Base-by-base conservation (phyloP, 345 rosid genomes). In the Raphanus sativus region DNA sequence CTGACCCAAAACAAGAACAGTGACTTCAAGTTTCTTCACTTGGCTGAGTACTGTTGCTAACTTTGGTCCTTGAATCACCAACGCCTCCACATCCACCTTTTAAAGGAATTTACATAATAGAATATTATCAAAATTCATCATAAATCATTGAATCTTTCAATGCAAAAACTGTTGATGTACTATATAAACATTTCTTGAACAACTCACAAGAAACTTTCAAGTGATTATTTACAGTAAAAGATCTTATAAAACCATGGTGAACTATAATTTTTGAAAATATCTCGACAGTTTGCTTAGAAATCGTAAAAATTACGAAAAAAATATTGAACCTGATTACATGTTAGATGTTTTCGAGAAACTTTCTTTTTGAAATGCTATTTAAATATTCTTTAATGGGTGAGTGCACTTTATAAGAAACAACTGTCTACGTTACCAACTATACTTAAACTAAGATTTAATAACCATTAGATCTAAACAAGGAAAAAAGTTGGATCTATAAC, bases 11-110 rank as follows among this genome's bases (percentile, higher is more conserved):
- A 96, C 99, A 17, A 93, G 85, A 71, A 93, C 96, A 21, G 92
- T 81, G 24, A 89, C 94, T 84, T 90, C 99, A 61, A 92, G 91
- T 78, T 96, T 96, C 86, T 90, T 96, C 81, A 91, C 98, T 74
- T 96, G 99, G 89, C 87, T 91, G 78, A 86, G 71, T 58, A 96
- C 90, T 3, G 97, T 96, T n/a, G 80, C 89, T 64, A 93, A 65
- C 78, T 75, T 96, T 70, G 97, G 99, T 56, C 97, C 97, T 85
- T 91, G 92, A 30, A 93, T 91, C 75, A 89, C 93, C n/a, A 93
- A 71, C 52, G 88, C 93, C 77, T 93, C 99, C 36, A 96, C 91
- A 75, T 93, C 95, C 80, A 96, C 96, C 99, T 96, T 84, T 65
- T 7, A 12, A 26, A 33, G 55, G 7, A 15, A 50, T n/a, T 50